A percentile compares a stretch with the other conserved stretches of the same genome.
Conservation (phyloP, 2,329 filamentous ascomycete genomes). For the Triangularia setosa region DNA sequence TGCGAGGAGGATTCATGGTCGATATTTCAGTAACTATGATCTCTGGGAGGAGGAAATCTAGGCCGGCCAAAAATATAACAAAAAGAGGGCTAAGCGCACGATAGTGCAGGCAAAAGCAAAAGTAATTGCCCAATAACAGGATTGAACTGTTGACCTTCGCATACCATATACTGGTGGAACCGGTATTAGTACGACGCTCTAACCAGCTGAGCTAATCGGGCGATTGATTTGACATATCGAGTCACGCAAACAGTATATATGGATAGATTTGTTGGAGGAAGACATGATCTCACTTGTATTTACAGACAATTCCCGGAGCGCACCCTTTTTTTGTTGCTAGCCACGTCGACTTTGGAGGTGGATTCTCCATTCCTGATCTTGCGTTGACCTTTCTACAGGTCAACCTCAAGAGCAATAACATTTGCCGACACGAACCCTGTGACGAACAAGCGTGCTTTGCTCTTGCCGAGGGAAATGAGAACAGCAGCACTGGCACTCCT, state of each 20-base stretch:
- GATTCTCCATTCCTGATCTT: neutral
- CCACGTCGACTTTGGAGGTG: too few species aligned
- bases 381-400: slow-evolving; percentile 33
- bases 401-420: slow-evolving; percentile 50
- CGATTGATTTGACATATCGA: neutral
- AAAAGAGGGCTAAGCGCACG: neutral
- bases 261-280: too few species aligned
- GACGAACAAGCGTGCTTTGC: slow-evolving; percentile 54
- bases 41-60: slow-evolving; percentile 27
- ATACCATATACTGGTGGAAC: neutral
- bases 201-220: neutral
- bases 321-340: too few species aligned
- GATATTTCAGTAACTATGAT: slow-evolving; percentile 57
- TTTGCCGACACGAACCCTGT: slow-evolving; percentile 51
- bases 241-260: neutral
- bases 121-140: neutral
- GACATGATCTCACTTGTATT: too few species aligned
- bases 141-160: neutral
- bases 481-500: slow-evolving; percentile 49
- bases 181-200: neutral
- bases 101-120: neutral
- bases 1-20: slow-evolving; percentile 50
- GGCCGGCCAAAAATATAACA: neutral
- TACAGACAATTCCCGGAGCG: too few species aligned
- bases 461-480: slow-evolving; percentile 47